Evolutionary conservation across 2,329 filamentous ascomycete genomes (phyloP).

Genomic region (Phoma sp.): DNA sequence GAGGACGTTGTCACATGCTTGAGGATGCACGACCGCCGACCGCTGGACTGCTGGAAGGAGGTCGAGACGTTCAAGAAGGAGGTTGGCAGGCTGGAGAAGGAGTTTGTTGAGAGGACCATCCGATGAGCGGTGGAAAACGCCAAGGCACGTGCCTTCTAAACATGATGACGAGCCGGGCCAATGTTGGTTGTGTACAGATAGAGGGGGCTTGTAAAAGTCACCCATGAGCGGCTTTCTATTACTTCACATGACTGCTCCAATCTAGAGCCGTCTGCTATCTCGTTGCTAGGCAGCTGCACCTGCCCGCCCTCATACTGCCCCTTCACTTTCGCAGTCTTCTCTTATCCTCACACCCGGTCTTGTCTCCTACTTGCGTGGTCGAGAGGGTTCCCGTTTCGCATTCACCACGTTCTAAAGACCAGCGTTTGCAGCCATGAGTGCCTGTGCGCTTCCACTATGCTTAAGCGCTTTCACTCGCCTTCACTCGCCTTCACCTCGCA

Average conservation of each 20-base stretch:
- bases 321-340: neutral
- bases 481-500: neutral
- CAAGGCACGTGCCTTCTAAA: neutral
- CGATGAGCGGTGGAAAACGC: slow-evolving; percentile 34
- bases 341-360: neutral
- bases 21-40: slow-evolving; percentile 81
- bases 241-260: neutral
- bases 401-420: neutral
- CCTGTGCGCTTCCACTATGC: neutral
- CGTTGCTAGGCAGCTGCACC: neutral
- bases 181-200: slow-evolving; percentile 9
- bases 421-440: neutral
- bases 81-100: slow-evolving; percentile 82
- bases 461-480: neutral
- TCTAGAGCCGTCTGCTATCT: neutral
- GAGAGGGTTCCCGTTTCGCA: neutral
- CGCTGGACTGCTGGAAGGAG: slow-evolving; percentile 93
- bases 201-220: slow-evolving; percentile 12
- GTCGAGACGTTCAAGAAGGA: slow-evolving; percentile 89
- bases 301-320: neutral
- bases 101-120: slow-evolving; percentile 85
- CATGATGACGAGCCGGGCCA: neutral
- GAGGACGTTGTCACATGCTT: slow-evolving; percentile 79
- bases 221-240: slow-evolving; percentile 9
- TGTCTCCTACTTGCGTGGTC: neutral